A percentile compares a stretch with the other conserved stretches of the same genome.
Conservation (phyloP, 2,329 filamentous ascomycete species). For the Zymoseptoria ardabiliae region DNA sequence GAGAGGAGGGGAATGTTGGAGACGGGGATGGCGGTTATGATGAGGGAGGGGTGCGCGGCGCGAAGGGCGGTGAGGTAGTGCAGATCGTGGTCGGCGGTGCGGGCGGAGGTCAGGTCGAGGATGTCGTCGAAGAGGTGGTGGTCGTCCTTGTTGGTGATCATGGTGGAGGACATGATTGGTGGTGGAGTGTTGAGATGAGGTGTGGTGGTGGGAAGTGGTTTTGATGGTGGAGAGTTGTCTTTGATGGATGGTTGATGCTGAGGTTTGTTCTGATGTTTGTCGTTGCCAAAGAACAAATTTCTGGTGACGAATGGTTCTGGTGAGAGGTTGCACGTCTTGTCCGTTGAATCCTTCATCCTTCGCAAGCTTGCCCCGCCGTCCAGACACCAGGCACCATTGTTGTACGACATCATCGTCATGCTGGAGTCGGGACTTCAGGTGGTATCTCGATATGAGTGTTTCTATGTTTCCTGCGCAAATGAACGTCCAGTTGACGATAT, state of each 20-base stretch:
- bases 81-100: conserved; percentile 33
- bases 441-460: background rate
- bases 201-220: background rate
- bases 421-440: background rate
- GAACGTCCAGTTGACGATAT: background rate
- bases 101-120: conserved; percentile 29
- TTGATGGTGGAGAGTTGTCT: background rate
- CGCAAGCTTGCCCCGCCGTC: background rate
- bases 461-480: background rate
- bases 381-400: background rate
- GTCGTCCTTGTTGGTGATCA: background rate
- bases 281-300: background rate
- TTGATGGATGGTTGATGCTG: background rate
- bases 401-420: background rate
- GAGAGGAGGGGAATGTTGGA: conserved; percentile 33
- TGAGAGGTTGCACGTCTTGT: background rate
- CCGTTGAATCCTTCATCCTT: background rate
- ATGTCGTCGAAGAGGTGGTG: conserved; percentile 33
- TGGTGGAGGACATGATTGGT: background rate
- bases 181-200: background rate
- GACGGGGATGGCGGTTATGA: conserved; percentile 33
- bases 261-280: background rate
- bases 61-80: conserved; percentile 33
- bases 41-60: conserved; percentile 30
- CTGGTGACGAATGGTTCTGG: background rate